These are phyloP conservation scores for Chrysanthemum makinoi DNA, from an alignment of 129 eudicot genomes.

Conservation along the genomic window DNA sequence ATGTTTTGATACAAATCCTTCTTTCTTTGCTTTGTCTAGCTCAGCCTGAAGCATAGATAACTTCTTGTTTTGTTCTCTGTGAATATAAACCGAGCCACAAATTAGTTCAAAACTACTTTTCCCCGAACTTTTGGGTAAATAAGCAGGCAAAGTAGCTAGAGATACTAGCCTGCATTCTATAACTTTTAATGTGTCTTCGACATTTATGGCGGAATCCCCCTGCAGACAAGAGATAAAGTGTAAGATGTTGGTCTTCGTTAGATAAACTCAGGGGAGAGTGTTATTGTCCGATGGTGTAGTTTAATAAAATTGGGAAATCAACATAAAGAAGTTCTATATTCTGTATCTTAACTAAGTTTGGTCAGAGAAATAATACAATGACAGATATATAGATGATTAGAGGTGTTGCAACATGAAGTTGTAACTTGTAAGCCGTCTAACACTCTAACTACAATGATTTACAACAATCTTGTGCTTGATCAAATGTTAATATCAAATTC, in stretches of 20 bases:
- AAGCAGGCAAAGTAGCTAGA: neutral
- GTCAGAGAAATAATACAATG: too few species aligned
- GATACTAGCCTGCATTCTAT: slow-evolving; percentile 63
- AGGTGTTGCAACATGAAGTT: too few species aligned
- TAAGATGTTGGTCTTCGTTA: slow-evolving; percentile 8
- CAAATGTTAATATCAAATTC: too few species aligned
- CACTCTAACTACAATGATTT: too few species aligned
- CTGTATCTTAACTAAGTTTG: too few species aligned
- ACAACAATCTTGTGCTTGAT: too few species aligned
- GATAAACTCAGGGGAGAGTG: neutral
- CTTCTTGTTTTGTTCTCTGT: slow-evolving; percentile 70
- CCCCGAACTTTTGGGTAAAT: neutral
- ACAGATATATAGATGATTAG: too few species aligned
- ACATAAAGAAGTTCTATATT: too few species aligned
- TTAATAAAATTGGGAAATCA: too few species aligned
- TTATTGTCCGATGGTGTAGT: neutral
- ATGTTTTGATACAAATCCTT: slow-evolving; percentile 58
- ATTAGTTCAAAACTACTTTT: slow-evolving; percentile 11
- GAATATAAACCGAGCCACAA: slow-evolving; percentile 2
- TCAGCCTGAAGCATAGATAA: slow-evolving; percentile 65
- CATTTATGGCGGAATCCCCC: slow-evolving; percentile 66
- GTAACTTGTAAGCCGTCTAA: too few species aligned
- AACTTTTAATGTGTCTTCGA: slow-evolving; percentile 70
- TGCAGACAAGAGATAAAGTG: slow-evolving; percentile 28
- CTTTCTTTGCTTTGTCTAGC: slow-evolving; percentile 59